Percentiles rank a stretch among this genome's conserved stretches.
These are phyloP conservation scores for Niebla homalea DNA, from an alignment of 495 filamentous ascomycete species.

Conservation along the genomic window DNA sequence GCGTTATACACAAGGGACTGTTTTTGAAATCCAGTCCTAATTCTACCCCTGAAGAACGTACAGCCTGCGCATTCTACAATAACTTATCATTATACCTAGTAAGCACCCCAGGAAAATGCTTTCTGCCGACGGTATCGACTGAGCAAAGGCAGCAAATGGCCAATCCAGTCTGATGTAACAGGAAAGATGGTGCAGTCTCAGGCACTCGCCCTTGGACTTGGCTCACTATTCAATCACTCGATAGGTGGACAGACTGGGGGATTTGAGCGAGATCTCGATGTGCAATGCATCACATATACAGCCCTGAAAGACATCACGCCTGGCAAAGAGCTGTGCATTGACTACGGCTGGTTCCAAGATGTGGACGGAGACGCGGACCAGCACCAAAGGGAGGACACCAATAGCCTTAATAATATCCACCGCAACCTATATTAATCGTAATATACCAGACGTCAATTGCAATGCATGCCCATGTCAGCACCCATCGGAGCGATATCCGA, in stretches of 20 bases:
- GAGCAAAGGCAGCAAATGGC: constrained; percentile 26
- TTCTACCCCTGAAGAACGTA: constrained; percentile 34
- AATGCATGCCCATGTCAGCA: no score
- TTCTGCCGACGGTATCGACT: not conserved
- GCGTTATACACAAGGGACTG: constrained; percentile 31
- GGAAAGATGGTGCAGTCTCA: constrained; percentile 21
- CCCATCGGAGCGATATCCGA: no score
- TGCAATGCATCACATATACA: constrained; percentile 32
- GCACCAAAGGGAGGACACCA: not conserved
- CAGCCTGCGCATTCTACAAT: constrained; percentile 33
- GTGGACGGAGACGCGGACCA: constrained; percentile 21
- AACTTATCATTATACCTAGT: constrained; percentile 47
- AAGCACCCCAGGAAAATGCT: constrained; percentile 7
- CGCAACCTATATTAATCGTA: not conserved
- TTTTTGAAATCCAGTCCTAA: constrained; percentile 42
- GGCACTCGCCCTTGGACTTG: constrained; percentile 43
- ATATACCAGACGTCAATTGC: no score
- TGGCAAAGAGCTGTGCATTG: constrained; percentile 45
- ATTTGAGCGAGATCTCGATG: constrained; percentile 34
- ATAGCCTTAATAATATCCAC: not conserved
- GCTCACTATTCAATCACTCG: constrained; percentile 47
- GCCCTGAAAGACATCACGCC: constrained; percentile 34
- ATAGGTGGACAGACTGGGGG: constrained; percentile 36
- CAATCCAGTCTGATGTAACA: constrained; percentile 13
- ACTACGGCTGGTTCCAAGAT: constrained; percentile 45